Base-by-base conservation (phyloP, 108 stramenopile genomes). In the Cylindrotheca fusiformis region DNA sequence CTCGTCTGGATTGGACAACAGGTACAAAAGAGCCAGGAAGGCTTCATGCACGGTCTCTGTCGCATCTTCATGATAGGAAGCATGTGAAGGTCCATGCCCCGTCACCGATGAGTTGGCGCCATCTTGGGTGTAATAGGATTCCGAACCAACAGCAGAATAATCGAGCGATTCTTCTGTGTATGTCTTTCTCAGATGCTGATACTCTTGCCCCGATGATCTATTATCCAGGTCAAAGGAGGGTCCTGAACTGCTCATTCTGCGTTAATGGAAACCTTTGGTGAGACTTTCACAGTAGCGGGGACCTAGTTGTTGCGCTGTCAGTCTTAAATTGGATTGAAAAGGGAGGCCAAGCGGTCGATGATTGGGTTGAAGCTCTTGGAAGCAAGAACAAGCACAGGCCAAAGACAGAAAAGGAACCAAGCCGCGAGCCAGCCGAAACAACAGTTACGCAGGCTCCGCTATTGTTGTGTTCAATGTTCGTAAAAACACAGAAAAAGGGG, bases 1-100 rank as follows among this genome's bases (percentile, higher is more conserved):
- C 69, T 87, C 82, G 28, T 85, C 81, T 24, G 91, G 87, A 58
- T 83, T 74, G 67, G 75, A 77, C 24, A 92, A 67, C 41, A 92
- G 60, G 58, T 87, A 81, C 41, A 92, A 58, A 18, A 92, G 57
- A 14, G 78, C 71, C 57, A 78, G 47, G 68, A 88, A 83, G 85
- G 88, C 88, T 49, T 83, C 69, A 54, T 87, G 87, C 10, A 92
- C 78, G n/a, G 65, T 79, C 3, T 70, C 71, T 0, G 90, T 86
- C 47, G 88, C 88, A 72, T 90, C 87, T 32, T 60, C 50, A 18
- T 22, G 24, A 32, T 68, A 46, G 30, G 14, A 26, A 0, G 59
- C 56, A 41, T 41, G 36, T 6, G 36, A 6, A 10, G 10, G 10
- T 25, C 44, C 26, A 29, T 59, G 45, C 0, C 68, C 77, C 4